Conservation (phyloP, 2,329 filamentous ascomycete genomes). For the Talaromyces sp. region DNA sequence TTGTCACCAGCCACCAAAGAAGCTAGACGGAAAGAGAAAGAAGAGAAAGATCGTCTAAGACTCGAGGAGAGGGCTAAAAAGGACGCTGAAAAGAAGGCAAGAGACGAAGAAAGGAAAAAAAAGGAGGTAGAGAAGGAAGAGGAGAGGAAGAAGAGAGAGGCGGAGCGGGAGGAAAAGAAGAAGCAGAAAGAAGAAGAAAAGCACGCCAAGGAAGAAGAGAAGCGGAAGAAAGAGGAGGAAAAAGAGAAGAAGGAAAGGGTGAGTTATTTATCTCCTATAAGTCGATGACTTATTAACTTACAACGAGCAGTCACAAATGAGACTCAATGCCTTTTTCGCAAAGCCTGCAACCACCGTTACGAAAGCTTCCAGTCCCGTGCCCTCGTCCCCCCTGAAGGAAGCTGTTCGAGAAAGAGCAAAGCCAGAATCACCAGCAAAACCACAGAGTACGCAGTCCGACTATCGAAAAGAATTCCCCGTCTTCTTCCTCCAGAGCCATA, state of each 20-base stretch:
- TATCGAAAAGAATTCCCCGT: slow-evolving; percentile 73
- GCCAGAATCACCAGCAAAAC: slow-evolving; percentile 14
- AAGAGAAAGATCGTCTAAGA: slow-evolving; percentile 30
- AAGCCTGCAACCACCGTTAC: slow-evolving; percentile 35
- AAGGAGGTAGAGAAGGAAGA: slow-evolving; percentile 34
- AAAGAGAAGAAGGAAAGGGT: slow-evolving; percentile 49
- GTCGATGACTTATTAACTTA: slow-evolving; percentile 18
- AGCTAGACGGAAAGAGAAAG: slow-evolving; percentile 19
- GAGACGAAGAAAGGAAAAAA: slow-evolving; percentile 33
- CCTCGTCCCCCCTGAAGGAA: slow-evolving; percentile 23
- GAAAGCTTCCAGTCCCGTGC: slow-evolving; percentile 21
- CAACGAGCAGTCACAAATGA: slow-evolving; percentile 46
- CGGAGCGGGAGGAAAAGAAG: slow-evolving; percentile 46
- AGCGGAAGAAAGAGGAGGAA: slow-evolving; percentile 47
- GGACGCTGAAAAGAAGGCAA: slow-evolving; percentile 31
- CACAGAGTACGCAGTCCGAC: slow-evolving; percentile 40
- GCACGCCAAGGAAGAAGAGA: slow-evolving; percentile 43
- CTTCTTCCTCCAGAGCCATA: slow-evolving; percentile 73
- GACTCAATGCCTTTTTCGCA: slow-evolving; percentile 49
- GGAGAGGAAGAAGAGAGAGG: slow-evolving; percentile 45
- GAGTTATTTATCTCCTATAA: slow-evolving; percentile 19
- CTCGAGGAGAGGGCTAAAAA: slow-evolving; percentile 34
- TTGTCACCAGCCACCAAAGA: slow-evolving; percentile 13
- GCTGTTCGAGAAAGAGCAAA: slow-evolving; percentile 12
- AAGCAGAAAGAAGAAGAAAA: slow-evolving; percentile 46